A percentile compares a stretch with the other conserved stretches of the same genome.
Conservation (phyloP, 257 asterid genomes). For the Petunia secreta region DNA sequence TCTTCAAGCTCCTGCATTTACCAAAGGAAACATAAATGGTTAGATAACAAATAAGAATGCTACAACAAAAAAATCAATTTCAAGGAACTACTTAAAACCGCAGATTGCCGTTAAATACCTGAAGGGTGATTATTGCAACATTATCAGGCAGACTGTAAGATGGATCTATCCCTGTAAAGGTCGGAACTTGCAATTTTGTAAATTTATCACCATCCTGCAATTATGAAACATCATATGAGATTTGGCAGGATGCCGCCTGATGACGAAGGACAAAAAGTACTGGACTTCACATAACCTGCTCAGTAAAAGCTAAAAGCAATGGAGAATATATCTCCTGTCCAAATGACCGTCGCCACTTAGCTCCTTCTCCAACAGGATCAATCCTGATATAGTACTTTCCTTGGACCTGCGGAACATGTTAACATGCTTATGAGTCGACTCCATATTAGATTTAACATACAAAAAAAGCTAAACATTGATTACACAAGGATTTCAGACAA, state of each 20-base stretch:
- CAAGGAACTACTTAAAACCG: background rate
- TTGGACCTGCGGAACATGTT: conserved; percentile 55
- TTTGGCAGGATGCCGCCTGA: background rate
- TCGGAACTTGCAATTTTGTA: conserved; percentile 57
- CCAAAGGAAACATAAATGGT: conserved; percentile 10
- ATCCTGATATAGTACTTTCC: conserved; percentile 82
- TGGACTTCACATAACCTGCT: conserved; percentile 56
- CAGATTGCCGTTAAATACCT: conserved; percentile 49
- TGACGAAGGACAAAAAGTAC: background rate
- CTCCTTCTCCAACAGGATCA: conserved; percentile 87
- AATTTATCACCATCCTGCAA: conserved; percentile 60
- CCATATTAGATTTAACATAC: background rate
- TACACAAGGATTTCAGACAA: conserved; percentile 18
- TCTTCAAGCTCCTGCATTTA: conserved; percentile 78
- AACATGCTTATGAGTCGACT: background rate
- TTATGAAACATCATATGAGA: conserved; percentile 25
- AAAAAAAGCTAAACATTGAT: background rate
- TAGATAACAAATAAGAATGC: background rate
- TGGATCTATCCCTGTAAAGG: conserved; percentile 78
- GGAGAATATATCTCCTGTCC: conserved; percentile 99
- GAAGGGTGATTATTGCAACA: conserved; percentile 83
- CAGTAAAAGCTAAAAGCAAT: conserved; percentile 80
- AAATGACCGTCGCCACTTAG: conserved; percentile 92
- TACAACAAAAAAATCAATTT: background rate
- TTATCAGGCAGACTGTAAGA: conserved; percentile 84